Percentiles rank a stretch among this genome's conserved stretches.
phyloP scores from a whole-genome alignment of 139 green algal genomes.

The Dunaliella primolecta region DNA sequence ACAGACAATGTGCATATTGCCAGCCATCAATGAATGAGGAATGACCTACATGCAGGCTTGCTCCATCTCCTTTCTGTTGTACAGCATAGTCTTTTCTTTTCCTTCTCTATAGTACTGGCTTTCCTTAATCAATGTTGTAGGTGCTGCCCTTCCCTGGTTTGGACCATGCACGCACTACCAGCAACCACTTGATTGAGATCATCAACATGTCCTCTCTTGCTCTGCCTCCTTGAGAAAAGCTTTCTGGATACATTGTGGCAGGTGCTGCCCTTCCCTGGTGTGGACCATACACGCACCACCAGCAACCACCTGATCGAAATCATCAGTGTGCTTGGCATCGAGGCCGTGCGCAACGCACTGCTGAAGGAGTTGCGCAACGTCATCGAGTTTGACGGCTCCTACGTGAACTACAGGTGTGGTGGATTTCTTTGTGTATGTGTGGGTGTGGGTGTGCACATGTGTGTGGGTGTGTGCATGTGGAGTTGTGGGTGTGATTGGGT shows the following conservation, averaged over 20 bases:
- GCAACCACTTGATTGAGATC: constrained; percentile 91
- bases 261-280: constrained; percentile 85
- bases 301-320: constrained; percentile 92
- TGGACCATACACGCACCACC: constrained; percentile 87
- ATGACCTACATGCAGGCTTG: too few relatives aligned
- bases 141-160: constrained; percentile 89
- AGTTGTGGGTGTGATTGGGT: neutral
- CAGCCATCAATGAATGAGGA: too few relatives aligned
- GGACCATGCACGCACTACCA: constrained; percentile 83
- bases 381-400: constrained; percentile 94
- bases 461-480: neutral
- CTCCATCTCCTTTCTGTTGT: neutral
- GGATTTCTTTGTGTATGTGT: constrained; percentile 4
- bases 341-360: constrained; percentile 84
- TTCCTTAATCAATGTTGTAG: too few relatives aligned
- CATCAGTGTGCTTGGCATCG: constrained; percentile 93
- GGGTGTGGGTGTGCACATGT: neutral
- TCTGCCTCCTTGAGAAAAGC: too few relatives aligned
- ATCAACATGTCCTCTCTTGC: too few relatives aligned
- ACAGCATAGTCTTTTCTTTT: neutral
- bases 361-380: constrained; percentile 93
- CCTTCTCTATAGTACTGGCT: too few relatives aligned
- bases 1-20: too few relatives aligned
- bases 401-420: constrained; percentile 91
- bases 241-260: too few relatives aligned